These are phyloP conservation scores for Jacaranda mimosifolia DNA, from an alignment of 257 asterid genomes.

Conservation along the genomic window DNA sequence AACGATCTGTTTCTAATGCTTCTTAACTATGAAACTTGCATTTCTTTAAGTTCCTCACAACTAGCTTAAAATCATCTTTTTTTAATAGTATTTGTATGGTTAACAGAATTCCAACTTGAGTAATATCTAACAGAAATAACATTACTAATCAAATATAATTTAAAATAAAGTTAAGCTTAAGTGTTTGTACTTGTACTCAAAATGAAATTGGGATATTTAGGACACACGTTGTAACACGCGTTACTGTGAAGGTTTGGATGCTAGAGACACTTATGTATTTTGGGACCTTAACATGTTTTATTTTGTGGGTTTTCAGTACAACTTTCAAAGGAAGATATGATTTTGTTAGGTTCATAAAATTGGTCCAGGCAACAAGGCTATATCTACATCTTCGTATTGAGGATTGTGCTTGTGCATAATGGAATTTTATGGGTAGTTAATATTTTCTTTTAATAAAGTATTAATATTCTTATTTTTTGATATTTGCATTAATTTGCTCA, in stretches of 20 bases:
- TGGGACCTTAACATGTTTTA: slow-evolving; percentile 59
- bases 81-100: too few relatives aligned
- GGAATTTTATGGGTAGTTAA: slow-evolving; percentile 88
- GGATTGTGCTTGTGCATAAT: slow-evolving; percentile 96
- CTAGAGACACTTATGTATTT: slow-evolving; percentile 87
- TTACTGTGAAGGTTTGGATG: slow-evolving; percentile 76
- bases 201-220: too few relatives aligned
- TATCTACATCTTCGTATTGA: slow-evolving; percentile 89
- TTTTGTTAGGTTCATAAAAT: slow-evolving; percentile 79
- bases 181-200: too few relatives aligned
- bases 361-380: slow-evolving; percentile 84
- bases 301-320: slow-evolving; percentile 59
- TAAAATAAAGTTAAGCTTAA: too few relatives aligned
- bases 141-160: too few relatives aligned
- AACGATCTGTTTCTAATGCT: too few relatives aligned
- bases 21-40: too few relatives aligned
- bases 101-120: too few relatives aligned
- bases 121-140: too few relatives aligned
- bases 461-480: background rate
- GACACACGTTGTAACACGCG: too few relatives aligned
- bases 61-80: too few relatives aligned
- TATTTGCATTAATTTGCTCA: slow-evolving; percentile 19
- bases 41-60: too few relatives aligned
- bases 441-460: background rate
- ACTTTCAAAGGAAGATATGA: slow-evolving; percentile 83